Evolutionary conservation across 352 stramenopile species (phyloP).

Genomic region (Poterioochromonas sp.): DNA sequence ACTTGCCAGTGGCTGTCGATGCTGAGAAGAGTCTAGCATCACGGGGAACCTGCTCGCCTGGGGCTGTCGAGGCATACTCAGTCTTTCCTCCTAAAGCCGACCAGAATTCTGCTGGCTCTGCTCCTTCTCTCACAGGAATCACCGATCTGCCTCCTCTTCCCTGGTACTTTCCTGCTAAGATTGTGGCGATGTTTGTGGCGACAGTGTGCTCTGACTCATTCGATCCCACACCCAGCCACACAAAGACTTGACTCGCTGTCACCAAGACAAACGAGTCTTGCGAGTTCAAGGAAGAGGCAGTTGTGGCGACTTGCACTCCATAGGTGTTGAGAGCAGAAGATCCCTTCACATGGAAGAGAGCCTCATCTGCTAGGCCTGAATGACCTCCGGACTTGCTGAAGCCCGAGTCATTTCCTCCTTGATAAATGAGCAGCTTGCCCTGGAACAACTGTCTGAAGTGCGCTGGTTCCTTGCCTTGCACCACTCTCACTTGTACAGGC

Average conservation of each 20-base stretch:
- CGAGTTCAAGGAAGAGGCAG: constrained; percentile 67
- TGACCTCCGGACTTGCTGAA: constrained; percentile 61
- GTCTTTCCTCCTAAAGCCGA: constrained; percentile 38
- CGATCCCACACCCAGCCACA: constrained; percentile 60
- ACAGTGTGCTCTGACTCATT: constrained; percentile 5
- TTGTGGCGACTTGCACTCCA: constrained; percentile 57
- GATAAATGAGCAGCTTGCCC: constrained; percentile 73
- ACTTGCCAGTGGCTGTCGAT: constrained; percentile 72
- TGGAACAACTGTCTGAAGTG: constrained; percentile 75
- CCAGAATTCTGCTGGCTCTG: constrained; percentile 45
- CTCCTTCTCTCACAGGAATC: constrained; percentile 21
- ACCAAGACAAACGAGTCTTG: constrained; percentile 53
- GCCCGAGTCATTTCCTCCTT: constrained; percentile 70
- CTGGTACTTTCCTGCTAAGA: not conserved
- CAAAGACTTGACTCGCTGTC: constrained; percentile 58
- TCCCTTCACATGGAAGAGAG: constrained; percentile 77
- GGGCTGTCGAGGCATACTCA: constrained; percentile 16
- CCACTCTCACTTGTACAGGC: constrained; percentile 68
- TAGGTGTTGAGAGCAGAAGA: constrained; percentile 69
- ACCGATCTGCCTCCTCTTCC: not conserved
- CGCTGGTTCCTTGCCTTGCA: constrained; percentile 69
- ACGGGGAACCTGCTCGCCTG: constrained; percentile 11
- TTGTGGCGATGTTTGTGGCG: not conserved
- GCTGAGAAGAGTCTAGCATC: constrained; percentile 74
- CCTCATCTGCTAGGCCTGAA: constrained; percentile 58